A percentile compares a stretch with the other conserved stretches of the same genome.
phyloP scores from a whole-genome alignment of 192 early-diverging fungal genomes.

The Cladochytrium replicatum region DNA sequence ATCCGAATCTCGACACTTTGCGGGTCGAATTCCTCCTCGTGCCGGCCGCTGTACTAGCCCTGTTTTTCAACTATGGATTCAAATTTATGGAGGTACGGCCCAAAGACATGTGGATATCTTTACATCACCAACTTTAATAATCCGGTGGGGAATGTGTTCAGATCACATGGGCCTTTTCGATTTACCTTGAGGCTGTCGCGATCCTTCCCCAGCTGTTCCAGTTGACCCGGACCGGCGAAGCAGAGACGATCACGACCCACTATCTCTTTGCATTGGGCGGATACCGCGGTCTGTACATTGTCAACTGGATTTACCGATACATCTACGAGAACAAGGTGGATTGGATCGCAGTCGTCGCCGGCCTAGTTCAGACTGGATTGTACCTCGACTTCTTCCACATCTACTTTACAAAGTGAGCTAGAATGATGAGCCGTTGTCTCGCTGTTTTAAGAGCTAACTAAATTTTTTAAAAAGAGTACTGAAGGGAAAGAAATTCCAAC shows the following conservation, averaged over 20 bases:
- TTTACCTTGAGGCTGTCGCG: constrained; percentile 92
- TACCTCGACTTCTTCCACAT: constrained; percentile 99
- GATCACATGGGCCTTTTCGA: constrained; percentile 94
- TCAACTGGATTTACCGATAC: constrained; percentile 96
- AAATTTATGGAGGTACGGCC: constrained; percentile 56
- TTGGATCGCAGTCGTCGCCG: constrained; percentile 80
- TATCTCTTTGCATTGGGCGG: constrained; percentile 96
- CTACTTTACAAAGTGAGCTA: constrained; percentile 71
- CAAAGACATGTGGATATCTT: not conserved
- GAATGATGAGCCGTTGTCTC: not conserved
- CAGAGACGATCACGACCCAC: constrained; percentile 98
- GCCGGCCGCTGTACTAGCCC: constrained; percentile 54
- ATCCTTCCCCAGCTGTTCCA: constrained; percentile 98
- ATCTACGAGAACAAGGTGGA: constrained; percentile 52
- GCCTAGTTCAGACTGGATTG: constrained; percentile 85
- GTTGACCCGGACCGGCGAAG: constrained; percentile 92
- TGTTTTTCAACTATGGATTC: constrained; percentile 67
- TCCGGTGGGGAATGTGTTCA: constrained; percentile 25
- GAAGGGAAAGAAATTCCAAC: constrained; percentile 59
- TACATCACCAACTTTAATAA: not conserved
- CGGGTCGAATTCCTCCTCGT: constrained; percentile 77
- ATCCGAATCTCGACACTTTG: constrained; percentile 84
- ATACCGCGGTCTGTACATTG: constrained; percentile 76
- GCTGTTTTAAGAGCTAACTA: not conserved
- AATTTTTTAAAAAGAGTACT: constrained; percentile 40